Base-by-base conservation (phyloP, 2,329 filamentous ascomycete genomes). In the Chaetomiaceae sp. region DNA sequence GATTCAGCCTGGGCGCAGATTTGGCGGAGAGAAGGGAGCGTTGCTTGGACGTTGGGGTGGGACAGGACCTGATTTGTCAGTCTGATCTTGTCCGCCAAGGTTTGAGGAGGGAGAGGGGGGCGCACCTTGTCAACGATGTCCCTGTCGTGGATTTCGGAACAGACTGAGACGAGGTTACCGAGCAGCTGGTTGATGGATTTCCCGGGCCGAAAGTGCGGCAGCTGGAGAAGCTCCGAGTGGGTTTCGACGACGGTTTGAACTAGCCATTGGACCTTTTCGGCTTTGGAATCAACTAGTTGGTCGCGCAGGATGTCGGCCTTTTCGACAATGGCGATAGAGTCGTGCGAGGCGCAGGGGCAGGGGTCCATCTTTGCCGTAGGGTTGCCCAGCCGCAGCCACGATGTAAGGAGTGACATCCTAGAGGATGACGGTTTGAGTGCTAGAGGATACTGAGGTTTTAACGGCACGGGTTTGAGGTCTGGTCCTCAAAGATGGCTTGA, bases 1-100 rank as follows among this genome's bases (percentile, higher is more conserved):
- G 67, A 70, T 61, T 79, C 76, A 3, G 74, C 72, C 13, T 62
- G 56, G 3, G 71, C 68, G 57, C 75, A 79, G 14, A 78, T 62
- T 1, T 62, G 41, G 18, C 71, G 69, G 0, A 79, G 62, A 1
- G 66, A 59, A 1, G 68, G 61, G 11, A 72, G 67, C 5, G 77
- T 63, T 0, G 56, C 37, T 6, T 62, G 43, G 11, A 74, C 58
- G 0, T 58, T 58, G 7, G 63, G 56, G 36, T 71, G 65, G 6
- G 51, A 48, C 30, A 75, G 62, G 8, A 74, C 62, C 69, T 73
- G 29, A 16, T 25, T n/a, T n/a, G n/a, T n/a, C n/a, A n/a, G n/a
- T n/a, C n/a, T n/a, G n/a, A n/a, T n/a, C n/a, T n/a, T n/a, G n/a
- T n/a, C n/a, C n/a, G n/a, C n/a, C n/a, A n/a, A n/a, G n/a, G n/a